Conservation (phyloP, 2,329 filamentous ascomycete genomes). For the Paracorniculantispora psalliotae region DNA sequence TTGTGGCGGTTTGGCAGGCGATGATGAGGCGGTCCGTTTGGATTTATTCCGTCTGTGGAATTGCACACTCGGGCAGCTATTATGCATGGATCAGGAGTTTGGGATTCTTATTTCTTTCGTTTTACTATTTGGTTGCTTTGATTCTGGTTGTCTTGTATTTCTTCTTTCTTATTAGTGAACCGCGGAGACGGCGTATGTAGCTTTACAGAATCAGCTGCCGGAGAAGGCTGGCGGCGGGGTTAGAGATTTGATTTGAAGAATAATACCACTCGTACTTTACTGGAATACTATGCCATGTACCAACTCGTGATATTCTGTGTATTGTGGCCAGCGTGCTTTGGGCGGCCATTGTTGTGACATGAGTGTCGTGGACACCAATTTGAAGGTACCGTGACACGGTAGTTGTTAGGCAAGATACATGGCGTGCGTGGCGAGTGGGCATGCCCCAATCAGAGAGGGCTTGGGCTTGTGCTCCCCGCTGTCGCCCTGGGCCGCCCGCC, state of each 20-base stretch:
- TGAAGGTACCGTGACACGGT: neutral
- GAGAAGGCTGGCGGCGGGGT: neutral
- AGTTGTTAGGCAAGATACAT: neutral
- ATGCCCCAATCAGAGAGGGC: slow-evolving; percentile 1
- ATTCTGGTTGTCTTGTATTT: neutral
- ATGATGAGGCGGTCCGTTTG: neutral
- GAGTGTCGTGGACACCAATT: neutral
- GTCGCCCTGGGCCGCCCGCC: neutral
- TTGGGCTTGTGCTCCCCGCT: slow-evolving; percentile 8
- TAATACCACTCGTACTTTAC: slow-evolving; percentile 9
- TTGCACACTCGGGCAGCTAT: neutral
- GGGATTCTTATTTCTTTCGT: neutral
- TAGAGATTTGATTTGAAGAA: slow-evolving; percentile 6
- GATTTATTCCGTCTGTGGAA: neutral
- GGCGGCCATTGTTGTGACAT: neutral
- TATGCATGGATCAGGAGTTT: slow-evolving; percentile 9
- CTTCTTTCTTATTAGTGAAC: neutral
- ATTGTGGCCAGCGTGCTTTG: neutral
- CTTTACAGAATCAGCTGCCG: neutral
- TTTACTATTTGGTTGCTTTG: slow-evolving; percentile 1
- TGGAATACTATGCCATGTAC: neutral
- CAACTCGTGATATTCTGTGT: neutral
- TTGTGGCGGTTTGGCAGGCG: slow-evolving; percentile 3
- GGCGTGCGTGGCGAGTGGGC: neutral
- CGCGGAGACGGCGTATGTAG: neutral